Base-by-base conservation (phyloP, 805 yeast species). In the Nakazawaea holstii region DNA sequence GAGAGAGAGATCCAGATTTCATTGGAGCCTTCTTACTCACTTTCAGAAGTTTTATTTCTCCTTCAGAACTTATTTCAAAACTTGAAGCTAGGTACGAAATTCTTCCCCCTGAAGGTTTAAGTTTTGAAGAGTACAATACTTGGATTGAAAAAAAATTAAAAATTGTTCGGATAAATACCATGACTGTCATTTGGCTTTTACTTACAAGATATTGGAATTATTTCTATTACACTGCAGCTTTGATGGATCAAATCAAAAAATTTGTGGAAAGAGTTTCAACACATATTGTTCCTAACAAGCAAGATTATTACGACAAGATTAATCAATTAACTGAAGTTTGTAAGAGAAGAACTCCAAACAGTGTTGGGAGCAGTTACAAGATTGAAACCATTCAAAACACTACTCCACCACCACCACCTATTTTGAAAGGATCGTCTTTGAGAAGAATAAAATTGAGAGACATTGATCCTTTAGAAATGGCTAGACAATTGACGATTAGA, bases 71-170 rank as follows among this genome's bases (percentile, higher is more conserved):
- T 33, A 67, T 87, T 38, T 72, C 73, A 36, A 60, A 77, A 38
- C 65, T 88, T 55, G 75, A 86, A 30, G 74, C 75, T 35, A 70
- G 95, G 47, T 92, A 82, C 64, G 74, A 81, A 47, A 65, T 79
- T 13, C 79, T 78, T 52, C 94, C 96, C 20, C 97, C 97, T 0
- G 96, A 87, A 57, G 96, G 95, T 0, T 66, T 92, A 50, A 79
- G 87, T 50, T 87, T 80, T 58, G 95, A 85, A 52, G 95, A 88
- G 57, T 87, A 86, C 61, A 78, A 80, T 39, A 65, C 73, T 8
- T 89, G 97, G 97, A 72, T 81, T 8, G 79, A 80, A 37, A 77
- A 76, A 58, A 87, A 87, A 57, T 79, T 83, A 50, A 71, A 69
- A 49, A 88, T 87, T 1, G 82, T 85, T 30, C 77, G 89, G 46